phyloP scores from a whole-genome alignment of 345 rosid genomes.

The Reutealis trisperma region DNA sequence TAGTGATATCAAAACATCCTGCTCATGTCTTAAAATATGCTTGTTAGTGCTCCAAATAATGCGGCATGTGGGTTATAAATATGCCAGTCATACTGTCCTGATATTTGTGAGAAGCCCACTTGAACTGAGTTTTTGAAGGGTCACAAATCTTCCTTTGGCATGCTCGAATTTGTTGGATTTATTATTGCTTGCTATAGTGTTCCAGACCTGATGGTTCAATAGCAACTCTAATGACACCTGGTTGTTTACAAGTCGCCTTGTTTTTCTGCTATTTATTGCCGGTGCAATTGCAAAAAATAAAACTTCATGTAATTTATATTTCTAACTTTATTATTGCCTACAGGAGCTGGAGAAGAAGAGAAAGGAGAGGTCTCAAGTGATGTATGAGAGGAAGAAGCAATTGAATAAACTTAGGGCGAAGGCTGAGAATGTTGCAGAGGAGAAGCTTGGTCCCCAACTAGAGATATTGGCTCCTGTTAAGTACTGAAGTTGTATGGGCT shows the following conservation, averaged over 20 bases:
- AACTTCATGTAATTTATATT: not conserved
- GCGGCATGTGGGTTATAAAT: not conserved
- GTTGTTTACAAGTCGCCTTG: too few species aligned
- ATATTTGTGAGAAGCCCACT: too few species aligned
- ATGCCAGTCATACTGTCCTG: not conserved
- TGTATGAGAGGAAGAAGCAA: conserved; percentile 79
- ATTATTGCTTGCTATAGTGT: not conserved
- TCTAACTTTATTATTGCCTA: not conserved
- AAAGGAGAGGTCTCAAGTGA: conserved; percentile 65
- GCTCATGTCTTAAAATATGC: too few species aligned
- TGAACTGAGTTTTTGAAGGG: too few species aligned
- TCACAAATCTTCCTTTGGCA: not conserved
- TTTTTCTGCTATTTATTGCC: not conserved
- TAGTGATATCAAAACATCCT: too few species aligned
- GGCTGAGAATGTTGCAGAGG: conserved; percentile 81
- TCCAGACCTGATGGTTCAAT: too few species aligned
- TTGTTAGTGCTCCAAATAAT: too few species aligned
- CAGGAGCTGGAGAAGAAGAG: conserved; percentile 87
- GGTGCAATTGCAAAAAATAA: not conserved
- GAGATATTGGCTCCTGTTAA: conserved; percentile 64
- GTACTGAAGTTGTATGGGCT: conserved; percentile 27
- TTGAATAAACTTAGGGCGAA: conserved; percentile 67
- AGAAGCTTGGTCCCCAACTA: conserved; percentile 71
- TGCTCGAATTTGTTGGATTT: not conserved
- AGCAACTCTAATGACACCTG: not conserved